Evolutionary conservation across 2,329 filamentous ascomycete species (phyloP), one percentile per base, ranked within the genome.

Genomic region (Colletotrichum aenigma): DNA sequence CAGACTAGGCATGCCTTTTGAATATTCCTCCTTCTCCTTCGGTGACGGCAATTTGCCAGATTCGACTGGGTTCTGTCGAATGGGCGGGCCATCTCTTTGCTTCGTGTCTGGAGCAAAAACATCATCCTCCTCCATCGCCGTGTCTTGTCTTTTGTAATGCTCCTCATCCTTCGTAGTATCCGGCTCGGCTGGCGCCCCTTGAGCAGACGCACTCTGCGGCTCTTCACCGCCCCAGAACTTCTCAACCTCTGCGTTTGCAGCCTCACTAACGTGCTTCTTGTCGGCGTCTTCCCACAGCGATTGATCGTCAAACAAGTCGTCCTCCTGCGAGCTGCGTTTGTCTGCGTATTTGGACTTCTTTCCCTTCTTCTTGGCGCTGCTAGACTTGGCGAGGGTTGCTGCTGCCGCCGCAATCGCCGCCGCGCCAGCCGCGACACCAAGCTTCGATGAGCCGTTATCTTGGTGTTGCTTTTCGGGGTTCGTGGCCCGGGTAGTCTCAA

Each of bases 261-360:
- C 78, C 48, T 78, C 72, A 36, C 66, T 48, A 18, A 84, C 48
- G 9, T 77, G 76, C 75, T 83, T 87, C 75, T 83, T 84, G 60
- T 88, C 85, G 15, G 83, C 83, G 28, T 84, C 85, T 78, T 89
- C 86, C 86, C 86, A 87, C 30, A 88, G 79, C 18, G 83, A 81
- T 66, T 85, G 81, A 77, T 88, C 85, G 76, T 89, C 85, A 79
- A 88, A 87, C 34, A 87, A 79, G 77, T 88, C 86, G 60, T 88
- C 86, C 16, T 85, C 84, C 65, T 80, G 80, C 15, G 82, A 72
- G 43, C 82, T 79, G 76, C 84, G 82, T 76, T 85, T 85, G 77
- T 88, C 87, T 75, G 60, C 83, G 80, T 74, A 67, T 65, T 81
- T 82, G 66, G 85, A 83, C 70, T 85, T 84, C 75, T 83, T 84